Base-by-base conservation (phyloP, 192 early-diverging fungal species). In the Podila clonocystis region DNA sequence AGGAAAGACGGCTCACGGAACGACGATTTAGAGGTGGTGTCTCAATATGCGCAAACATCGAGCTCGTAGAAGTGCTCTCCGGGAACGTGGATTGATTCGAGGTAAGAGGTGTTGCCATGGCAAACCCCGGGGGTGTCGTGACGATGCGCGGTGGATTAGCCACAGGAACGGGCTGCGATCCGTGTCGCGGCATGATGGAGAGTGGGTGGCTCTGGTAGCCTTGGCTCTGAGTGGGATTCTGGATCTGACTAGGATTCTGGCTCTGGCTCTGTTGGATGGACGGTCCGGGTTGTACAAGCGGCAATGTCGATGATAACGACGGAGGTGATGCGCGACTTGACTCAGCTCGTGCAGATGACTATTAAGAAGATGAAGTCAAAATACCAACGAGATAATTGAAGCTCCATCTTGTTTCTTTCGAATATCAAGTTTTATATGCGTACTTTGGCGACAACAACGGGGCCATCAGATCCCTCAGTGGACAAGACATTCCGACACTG, bases 401-500 rank as follows among this genome's bases (percentile, higher is more conserved):
- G 6, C 9, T 24, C 22, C 52, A 9, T 26, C 26, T n/a, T 22
- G 0, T 55, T 45, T 45, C 34, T 36, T 2, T 45, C 11, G 12
- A 41, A 11, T 13, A 41, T 4, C 13, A 15, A 15, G 13, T 4
- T 15, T 45, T 15, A 45, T 1, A 17, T 45, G 3, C 41, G 13
- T 45, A 12, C 41, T 15, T 45, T 15, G 4, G 41, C 41, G 3
- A 15, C 52, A 22, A 17, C 11, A 22, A 26, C 17, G 20, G n/a
- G 9, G 34, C 34, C 24, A 22, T 55, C 52, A 11, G 52, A 24
- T 24, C 52, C 52, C 11, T 26, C 52, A 6, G 20, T 12, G 5
- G 52, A 55, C n/a, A 55, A 12, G 20, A 55, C n/a, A n/a, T 11
- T 55, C 52, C 64, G 71, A 50, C 71, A 73, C 29, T 73, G 52